phyloP scores from a whole-genome alignment of 1,284 basidiomycete genomes.

The Ustilago trichophora region DNA sequence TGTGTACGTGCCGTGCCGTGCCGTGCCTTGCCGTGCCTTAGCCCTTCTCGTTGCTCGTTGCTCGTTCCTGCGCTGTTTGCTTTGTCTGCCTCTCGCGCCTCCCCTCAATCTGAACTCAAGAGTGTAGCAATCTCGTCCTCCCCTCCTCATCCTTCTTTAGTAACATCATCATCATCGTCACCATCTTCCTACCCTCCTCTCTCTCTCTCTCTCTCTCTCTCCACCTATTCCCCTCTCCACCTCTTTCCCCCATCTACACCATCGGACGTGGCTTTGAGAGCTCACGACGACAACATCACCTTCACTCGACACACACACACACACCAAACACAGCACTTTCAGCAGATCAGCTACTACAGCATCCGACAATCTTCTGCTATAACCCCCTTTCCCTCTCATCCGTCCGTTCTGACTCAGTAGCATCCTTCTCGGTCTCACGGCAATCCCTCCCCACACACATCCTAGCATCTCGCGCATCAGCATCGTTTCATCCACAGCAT shows the following conservation, averaged over 20 bases:
- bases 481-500: slow-evolving; percentile 11
- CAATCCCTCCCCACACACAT: no score
- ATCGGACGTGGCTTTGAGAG: slow-evolving; percentile 40
- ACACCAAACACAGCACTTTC: background rate
- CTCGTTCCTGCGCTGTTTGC: no score
- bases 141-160: background rate
- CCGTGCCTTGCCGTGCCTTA: no score
- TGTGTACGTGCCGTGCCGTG: no score
- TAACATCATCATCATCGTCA: background rate
- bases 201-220: background rate
- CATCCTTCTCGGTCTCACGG: slow-evolving; percentile 12
- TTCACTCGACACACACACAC: no score
- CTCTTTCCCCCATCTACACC: slow-evolving; percentile 5
- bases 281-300: slow-evolving; percentile 25
- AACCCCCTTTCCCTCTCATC: background rate
- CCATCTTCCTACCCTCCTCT: background rate
- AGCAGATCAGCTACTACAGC: slow-evolving; percentile 33
- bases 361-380: slow-evolving; percentile 5
- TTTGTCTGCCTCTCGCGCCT: no score
- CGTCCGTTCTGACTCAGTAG: slow-evolving; percentile 9
- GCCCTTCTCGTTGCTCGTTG: background rate
- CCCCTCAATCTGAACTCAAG: no score
- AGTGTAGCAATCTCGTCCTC: no score
- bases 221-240: slow-evolving; percentile 7
- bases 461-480: slow-evolving; percentile 25